Conservation (phyloP, 257 asterid genomes). For the Agastache rugosa region DNA sequence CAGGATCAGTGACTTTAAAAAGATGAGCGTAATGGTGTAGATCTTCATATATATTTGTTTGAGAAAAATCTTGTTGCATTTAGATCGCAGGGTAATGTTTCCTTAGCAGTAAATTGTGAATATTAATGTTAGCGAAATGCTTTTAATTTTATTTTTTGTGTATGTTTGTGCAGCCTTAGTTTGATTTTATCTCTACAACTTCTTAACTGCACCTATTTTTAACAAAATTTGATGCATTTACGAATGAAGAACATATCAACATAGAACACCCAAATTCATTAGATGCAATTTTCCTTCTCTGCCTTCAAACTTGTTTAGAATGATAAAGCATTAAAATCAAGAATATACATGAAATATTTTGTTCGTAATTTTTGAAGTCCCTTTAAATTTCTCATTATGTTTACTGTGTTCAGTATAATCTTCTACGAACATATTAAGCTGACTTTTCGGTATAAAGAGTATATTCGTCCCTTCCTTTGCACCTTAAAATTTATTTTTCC, state of each 20-base stretch:
- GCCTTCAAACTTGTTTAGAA: constrained; percentile 4
- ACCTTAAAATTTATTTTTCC: constrained; percentile 1
- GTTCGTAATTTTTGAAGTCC: not conserved
- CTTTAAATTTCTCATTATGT: not conserved
- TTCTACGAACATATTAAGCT: not conserved
- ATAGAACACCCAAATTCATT: not conserved
- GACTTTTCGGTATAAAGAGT: constrained; percentile 7
- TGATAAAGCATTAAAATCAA: not conserved
- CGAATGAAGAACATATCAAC: not conserved
- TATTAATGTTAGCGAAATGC: not conserved
- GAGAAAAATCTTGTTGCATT: not conserved
- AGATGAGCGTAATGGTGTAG: not conserved
- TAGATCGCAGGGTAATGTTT: not conserved
- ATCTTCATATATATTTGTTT: not conserved
- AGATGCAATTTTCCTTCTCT: not conserved
- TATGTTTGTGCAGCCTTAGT: not conserved
- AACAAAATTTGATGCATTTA: constrained; percentile 10
- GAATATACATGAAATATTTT: not conserved
- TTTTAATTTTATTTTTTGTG: not conserved
- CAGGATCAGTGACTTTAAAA: not conserved
- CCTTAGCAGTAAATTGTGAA: not conserved
- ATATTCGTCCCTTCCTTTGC: constrained; percentile 1
- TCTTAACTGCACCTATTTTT: not conserved
- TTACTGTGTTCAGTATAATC: not conserved
- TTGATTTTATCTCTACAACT: not conserved